phyloP scores from a whole-genome alignment of 2,329 filamentous ascomycete species.

The Beauveria asiatica region DNA sequence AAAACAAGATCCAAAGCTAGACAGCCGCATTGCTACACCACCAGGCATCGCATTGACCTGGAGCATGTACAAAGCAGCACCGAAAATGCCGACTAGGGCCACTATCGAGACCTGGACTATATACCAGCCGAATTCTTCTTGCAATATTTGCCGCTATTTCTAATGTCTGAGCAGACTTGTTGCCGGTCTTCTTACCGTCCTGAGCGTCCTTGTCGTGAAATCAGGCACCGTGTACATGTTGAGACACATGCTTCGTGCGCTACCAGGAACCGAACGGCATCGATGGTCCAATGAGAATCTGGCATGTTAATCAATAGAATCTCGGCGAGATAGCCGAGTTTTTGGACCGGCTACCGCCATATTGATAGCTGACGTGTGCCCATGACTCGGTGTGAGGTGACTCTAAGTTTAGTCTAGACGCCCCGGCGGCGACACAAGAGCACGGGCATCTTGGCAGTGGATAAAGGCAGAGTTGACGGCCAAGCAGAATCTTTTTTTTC shows the following conservation, averaged over 20 bases:
- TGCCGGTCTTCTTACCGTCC: conserved; percentile 2
- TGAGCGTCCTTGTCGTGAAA: neutral
- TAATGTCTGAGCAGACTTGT: neutral
- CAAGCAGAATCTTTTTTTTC: neutral
- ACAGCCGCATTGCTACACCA: neutral
- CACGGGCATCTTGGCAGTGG: neutral
- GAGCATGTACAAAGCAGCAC: conserved; percentile 15
- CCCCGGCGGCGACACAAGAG: neutral
- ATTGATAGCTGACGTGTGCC: neutral
- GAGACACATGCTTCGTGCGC: neutral
- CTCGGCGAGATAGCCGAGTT: conserved; percentile 6
- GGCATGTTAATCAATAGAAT: neutral
- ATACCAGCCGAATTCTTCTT: conserved; percentile 14
- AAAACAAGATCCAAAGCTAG: neutral
- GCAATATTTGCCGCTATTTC: conserved; percentile 7
- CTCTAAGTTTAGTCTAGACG: neutral
- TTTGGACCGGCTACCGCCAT: neutral
- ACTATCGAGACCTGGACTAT: conserved; percentile 14
- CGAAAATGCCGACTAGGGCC: conserved; percentile 15
- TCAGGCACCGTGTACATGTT: no score
- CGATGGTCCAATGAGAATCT: no score
- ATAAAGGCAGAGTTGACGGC: neutral
- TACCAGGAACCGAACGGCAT: neutral
- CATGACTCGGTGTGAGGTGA: conserved; percentile 2
- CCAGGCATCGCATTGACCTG: neutral